Conservation (phyloP, 371 early-diverging fungal genomes). For the Mucor ambiguus region DNA sequence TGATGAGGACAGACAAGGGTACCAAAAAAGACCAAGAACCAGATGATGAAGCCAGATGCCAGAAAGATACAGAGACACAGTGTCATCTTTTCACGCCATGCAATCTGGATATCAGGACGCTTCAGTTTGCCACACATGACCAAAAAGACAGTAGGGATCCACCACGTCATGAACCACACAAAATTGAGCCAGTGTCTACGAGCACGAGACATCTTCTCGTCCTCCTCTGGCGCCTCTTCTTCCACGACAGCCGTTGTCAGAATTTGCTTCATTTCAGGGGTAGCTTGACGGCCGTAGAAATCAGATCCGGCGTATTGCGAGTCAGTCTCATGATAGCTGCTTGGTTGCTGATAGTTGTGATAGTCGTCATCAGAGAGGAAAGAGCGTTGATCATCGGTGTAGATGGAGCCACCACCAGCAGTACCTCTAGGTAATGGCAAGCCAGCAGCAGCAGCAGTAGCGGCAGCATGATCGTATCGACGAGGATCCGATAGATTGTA, state of each 20-base stretch:
- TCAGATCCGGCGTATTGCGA: conserved; percentile 30
- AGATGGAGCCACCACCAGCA: conserved; percentile 25
- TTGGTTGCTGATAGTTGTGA: conserved; percentile 8
- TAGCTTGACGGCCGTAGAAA: conserved; percentile 3
- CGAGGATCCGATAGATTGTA: conserved; percentile 10
- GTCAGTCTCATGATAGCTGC: conserved; percentile 21
- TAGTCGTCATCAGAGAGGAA: conserved; percentile 58
- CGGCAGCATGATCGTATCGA: conserved; percentile 5
- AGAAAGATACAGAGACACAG: conserved; percentile 78
- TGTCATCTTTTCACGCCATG: conserved; percentile 84
- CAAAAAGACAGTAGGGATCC: conserved; percentile 78
- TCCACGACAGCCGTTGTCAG: conserved; percentile 26
- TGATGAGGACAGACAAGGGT: conserved; percentile 84
- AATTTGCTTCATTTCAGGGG: conserved; percentile 26
- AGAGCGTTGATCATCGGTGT: conserved; percentile 64
- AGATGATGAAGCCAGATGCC: conserved; percentile 45
- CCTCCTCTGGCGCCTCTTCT: conserved; percentile 21
- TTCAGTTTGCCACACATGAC: conserved; percentile 72
- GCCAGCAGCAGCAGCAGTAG: conserved; percentile 21
- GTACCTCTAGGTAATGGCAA: conserved; percentile 23
- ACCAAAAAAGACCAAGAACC: conserved; percentile 81
- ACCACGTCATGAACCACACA: conserved; percentile 88
- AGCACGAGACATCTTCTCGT: conserved; percentile 37
- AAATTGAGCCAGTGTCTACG: conserved; percentile 79
- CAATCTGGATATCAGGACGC: conserved; percentile 81